These are phyloP conservation scores for Globisporangium paddicum DNA, from an alignment of 352 stramenopile genomes.

Conservation along the genomic window DNA sequence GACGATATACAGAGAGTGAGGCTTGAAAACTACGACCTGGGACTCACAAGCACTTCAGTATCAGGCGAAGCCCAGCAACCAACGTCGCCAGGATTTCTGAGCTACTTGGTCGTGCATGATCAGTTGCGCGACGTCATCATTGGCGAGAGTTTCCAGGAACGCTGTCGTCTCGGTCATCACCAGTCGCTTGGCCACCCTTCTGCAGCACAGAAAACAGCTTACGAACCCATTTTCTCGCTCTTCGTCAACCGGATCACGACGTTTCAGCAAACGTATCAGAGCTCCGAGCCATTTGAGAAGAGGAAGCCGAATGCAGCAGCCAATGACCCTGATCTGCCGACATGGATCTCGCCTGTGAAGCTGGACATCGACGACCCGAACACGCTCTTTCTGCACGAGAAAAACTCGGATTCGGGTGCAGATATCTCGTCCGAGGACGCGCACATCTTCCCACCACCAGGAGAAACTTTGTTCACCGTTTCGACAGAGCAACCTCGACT, in stretches of 20 bases:
- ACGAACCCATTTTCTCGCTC: conserved; percentile 17
- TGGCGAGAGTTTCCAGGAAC: conserved; percentile 13
- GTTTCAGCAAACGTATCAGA: conserved; percentile 21
- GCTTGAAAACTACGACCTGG: background rate
- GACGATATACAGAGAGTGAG: background rate
- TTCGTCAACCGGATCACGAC: conserved; percentile 25
- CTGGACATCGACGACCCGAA: conserved; percentile 30
- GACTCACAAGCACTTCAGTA: background rate
- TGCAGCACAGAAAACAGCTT: background rate
- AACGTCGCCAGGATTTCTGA: conserved; percentile 13
- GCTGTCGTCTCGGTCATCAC: background rate
- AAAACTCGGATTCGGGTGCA: conserved; percentile 17
- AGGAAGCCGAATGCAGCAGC: background rate
- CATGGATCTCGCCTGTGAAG: conserved; percentile 32
- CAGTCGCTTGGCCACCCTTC: background rate
- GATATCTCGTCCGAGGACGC: conserved; percentile 41
- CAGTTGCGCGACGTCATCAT: conserved; percentile 33
- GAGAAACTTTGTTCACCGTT: conserved; percentile 3
- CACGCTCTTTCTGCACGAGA: conserved; percentile 35
- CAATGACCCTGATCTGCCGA: conserved; percentile 19
- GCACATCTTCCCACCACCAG: conserved; percentile 35
- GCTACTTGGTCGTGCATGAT: conserved; percentile 37
- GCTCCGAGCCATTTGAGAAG: background rate
- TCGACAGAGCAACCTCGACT: conserved; percentile 4
- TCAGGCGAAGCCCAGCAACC: background rate